Evolutionary conservation across 2,329 filamentous ascomycete species (phyloP), one percentile per base, ranked within the genome.

Genomic region (Coleophoma cylindrospora): DNA sequence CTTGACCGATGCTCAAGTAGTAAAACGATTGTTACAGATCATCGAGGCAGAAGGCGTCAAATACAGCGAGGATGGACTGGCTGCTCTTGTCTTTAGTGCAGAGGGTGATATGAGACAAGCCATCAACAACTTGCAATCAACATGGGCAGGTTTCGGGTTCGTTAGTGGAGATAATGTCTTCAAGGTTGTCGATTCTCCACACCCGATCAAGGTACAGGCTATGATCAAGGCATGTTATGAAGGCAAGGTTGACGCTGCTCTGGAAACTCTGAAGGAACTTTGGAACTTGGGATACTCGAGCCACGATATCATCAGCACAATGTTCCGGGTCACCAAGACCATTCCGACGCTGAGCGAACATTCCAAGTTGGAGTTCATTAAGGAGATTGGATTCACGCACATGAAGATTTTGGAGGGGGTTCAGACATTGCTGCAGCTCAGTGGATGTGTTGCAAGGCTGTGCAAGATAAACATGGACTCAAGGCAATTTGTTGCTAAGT

Each of bases 341-440:
- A 91, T 97, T 52, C 88, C 89, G 2, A 90, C 87, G 1, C 74
- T 99, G 50, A 94, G 90, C 58, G 94, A 99, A 71, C 91, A 97
- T 68, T 84, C 91, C 14, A 96, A 96, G 74, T 76, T 99, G 54
- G 92, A 97, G 66, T 99, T 97, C 61, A 95, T 97, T 72, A 92
- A 91, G 72, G 94, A 96, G 72, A 99, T 99, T 69, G 94, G 94
- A 48, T 97, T 97, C 70, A 95, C 94, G 2, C 94, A 99, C 66
- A 99, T 99, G 94, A 91, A 95, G 68, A 92, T 99, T 50, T 74
- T 99, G n/a, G 94, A 99, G 66, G 94, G 94, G 32, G 89, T 99
- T 21, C 92, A 97, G 71, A 96, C 92, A 8, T 79, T 96, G 55
- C 78, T 99, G 51, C 94, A 99, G 70, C 77, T 99, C 43, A 95